A percentile compares a stretch with the other conserved stretches of the same genome.
These are phyloP conservation scores for Astragalus glycyphyllos DNA, from an alignment of 306 rosid genomes.

Conservation along the genomic window DNA sequence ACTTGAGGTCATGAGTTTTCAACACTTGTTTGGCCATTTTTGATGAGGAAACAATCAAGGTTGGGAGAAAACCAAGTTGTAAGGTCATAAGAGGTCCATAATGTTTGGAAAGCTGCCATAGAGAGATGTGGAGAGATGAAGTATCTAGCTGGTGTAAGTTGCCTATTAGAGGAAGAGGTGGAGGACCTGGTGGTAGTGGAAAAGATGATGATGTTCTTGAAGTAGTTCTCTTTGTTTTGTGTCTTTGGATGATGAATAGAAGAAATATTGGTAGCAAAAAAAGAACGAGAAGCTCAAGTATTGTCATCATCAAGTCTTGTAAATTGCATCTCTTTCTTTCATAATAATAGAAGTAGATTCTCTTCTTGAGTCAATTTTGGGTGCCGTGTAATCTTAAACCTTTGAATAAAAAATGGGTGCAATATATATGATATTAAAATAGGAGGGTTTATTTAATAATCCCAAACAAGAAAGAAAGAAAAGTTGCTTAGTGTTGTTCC, in stretches of 20 bases:
- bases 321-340: not conserved
- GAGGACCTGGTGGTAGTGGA: constrained; percentile 65
- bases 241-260: not conserved
- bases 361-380: too few relatives aligned
- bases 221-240: not conserved
- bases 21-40: constrained; percentile 43
- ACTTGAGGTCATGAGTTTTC: constrained; percentile 52
- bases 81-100: constrained; percentile 65
- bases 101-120: constrained; percentile 47
- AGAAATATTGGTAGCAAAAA: not conserved
- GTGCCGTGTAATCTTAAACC: too few relatives aligned
- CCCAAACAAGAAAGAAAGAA: too few relatives aligned
- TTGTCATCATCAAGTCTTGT: not conserved
- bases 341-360: not conserved
- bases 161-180: constrained; percentile 57
- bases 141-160: constrained; percentile 54
- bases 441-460: too few relatives aligned
- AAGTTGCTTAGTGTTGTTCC: too few relatives aligned
- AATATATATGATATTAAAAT: too few relatives aligned
- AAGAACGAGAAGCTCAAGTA: not conserved
- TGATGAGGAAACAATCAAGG: constrained; percentile 44
- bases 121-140: constrained; percentile 33
- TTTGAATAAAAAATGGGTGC: too few relatives aligned
- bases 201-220: not conserved
- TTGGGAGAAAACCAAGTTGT: constrained; percentile 39